Conservation (phyloP, 2,329 filamentous ascomycete species). For the Xylariaceae sp. region DNA sequence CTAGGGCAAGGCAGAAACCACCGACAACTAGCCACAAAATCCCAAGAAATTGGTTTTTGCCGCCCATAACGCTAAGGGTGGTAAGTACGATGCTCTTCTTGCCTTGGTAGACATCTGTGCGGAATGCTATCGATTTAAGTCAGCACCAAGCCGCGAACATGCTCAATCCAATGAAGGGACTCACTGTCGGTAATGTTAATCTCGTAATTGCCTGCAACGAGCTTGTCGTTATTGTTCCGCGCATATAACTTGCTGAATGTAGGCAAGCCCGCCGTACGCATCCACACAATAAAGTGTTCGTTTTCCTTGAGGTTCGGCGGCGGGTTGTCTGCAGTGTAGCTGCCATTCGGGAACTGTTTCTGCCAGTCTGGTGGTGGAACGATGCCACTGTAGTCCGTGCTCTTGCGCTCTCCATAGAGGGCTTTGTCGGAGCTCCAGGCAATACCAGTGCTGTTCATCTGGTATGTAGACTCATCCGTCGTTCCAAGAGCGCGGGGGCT, state of each 20-base stretch:
- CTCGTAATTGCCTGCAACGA: slow-evolving; percentile 70
- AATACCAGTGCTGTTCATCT: slow-evolving; percentile 73
- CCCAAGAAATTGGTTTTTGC: slow-evolving; percentile 90
- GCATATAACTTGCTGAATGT: slow-evolving; percentile 91
- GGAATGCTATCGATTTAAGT: slow-evolving; percentile 61
- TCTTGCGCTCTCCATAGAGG: slow-evolving; percentile 73
- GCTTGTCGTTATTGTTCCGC: slow-evolving; percentile 67
- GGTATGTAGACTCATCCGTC: slow-evolving; percentile 52
- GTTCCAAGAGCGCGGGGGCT: slow-evolving; percentile 59
- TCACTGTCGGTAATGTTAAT: slow-evolving; percentile 75
- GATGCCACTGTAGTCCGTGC: slow-evolving; percentile 50
- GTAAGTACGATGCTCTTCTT: slow-evolving; percentile 88
- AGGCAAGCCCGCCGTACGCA: slow-evolving; percentile 91
- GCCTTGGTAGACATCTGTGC: slow-evolving; percentile 71
- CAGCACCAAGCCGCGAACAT: neutral
- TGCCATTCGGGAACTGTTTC: slow-evolving; percentile 61
- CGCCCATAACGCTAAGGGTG: slow-evolving; percentile 88
- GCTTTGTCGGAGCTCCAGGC: slow-evolving; percentile 82
- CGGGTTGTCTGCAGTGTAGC: slow-evolving; percentile 61
- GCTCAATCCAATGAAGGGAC: slow-evolving; percentile 34
- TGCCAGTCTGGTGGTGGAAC: slow-evolving; percentile 85
- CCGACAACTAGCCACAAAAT: slow-evolving; percentile 95
- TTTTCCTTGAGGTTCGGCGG: slow-evolving; percentile 70
- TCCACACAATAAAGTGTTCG: slow-evolving; percentile 95
- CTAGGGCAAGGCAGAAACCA: slow-evolving; percentile 85